Evolutionary conservation across 768 basidiomycete species (phyloP), one percentile per base, ranked within the genome.

Genomic region (Pisolithus sp.): DNA sequence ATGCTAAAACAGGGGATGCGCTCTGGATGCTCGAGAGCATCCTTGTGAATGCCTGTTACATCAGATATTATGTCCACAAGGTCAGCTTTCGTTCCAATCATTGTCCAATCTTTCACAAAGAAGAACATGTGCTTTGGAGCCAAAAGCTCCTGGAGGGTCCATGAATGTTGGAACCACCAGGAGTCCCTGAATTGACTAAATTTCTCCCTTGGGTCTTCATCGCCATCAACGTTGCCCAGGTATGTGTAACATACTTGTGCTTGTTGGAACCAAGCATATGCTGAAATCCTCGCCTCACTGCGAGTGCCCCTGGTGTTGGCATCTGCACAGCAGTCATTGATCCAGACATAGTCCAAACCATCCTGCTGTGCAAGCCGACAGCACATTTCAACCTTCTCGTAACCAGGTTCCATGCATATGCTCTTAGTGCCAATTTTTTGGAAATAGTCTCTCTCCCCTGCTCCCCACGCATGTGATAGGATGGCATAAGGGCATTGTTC

Each of bases 241-340:
- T 60, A 54, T 7, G 49, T 53, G 23, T 49, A 43, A 49, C 59
- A 60, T 18, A 59, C 48, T 23, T 54, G 34, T 4, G 59, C 55
- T 21, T 54, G 18, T 8, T 51, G 36, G 42, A 57, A 60, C 59
- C 59, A 59, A 21, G 24, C 4, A 38, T 46, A 59, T 55, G 59
- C 57, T 12, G 59, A 57, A 12, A 46, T 42, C n/a, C 57, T 34
- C 34, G 55, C 42, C 28, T 60, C 59, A 12, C 46, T 47, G 17
- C 53, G 52, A 5, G 48, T 52, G 7, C 53, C 46, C 26, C 59
- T 60, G 40, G 53, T 60, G 34, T 31, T 26, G 26, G 48, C 57
- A 48, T 59, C 51, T 42, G 54, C 54, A 37, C 59, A 60, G 23
- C 48, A 56, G 2, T 48, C 49, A 38, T 59, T 52, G 13, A 53